Evolutionary conservation across 2,329 filamentous ascomycete genomes (phyloP).

Genomic region (Alternaria sp.): DNA sequence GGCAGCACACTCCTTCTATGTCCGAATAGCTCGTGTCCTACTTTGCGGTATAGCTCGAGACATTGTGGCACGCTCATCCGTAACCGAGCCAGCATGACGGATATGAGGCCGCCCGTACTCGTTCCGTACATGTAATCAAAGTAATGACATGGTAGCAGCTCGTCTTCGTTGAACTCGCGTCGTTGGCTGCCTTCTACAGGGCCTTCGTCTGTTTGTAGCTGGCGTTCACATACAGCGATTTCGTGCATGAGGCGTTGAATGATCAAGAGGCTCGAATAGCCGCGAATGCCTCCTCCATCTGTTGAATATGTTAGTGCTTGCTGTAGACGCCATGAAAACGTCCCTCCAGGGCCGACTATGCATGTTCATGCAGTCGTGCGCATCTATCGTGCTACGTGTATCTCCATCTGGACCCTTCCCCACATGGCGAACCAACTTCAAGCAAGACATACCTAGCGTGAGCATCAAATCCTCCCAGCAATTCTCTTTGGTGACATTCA

Average conservation of each 20-base stretch:
- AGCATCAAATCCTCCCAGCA: slow-evolving; percentile 60
- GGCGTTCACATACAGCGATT: slow-evolving; percentile 56
- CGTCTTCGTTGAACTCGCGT: slow-evolving; percentile 51
- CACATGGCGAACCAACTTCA: slow-evolving; percentile 14
- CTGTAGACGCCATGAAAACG: background rate
- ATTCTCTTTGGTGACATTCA: slow-evolving; percentile 51
- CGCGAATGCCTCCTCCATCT: slow-evolving; percentile 62
- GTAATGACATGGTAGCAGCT: slow-evolving; percentile 61
- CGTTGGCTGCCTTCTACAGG: slow-evolving; percentile 40
- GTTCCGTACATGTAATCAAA: slow-evolving; percentile 65
- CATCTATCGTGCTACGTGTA: background rate
- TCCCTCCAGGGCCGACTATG: background rate
- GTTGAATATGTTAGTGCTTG: slow-evolving; percentile 28
- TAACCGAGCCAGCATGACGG: slow-evolving; percentile 59
- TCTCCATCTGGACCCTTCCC: slow-evolving; percentile 1
- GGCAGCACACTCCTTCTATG: slow-evolving; percentile 55
- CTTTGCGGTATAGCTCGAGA: slow-evolving; percentile 57
- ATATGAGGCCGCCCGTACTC: slow-evolving; percentile 61
- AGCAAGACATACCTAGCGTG: slow-evolving; percentile 49
- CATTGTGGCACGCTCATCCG: slow-evolving; percentile 61
- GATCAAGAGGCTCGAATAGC: slow-evolving; percentile 61
- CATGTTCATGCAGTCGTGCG: background rate
- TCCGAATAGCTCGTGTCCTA: slow-evolving; percentile 60
- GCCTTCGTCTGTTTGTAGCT: slow-evolving; percentile 56
- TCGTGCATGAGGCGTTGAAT: slow-evolving; percentile 60